Evolutionary conservation across 2,329 filamentous ascomycete genomes (phyloP).

Genomic region (Colletotrichum sp.): DNA sequence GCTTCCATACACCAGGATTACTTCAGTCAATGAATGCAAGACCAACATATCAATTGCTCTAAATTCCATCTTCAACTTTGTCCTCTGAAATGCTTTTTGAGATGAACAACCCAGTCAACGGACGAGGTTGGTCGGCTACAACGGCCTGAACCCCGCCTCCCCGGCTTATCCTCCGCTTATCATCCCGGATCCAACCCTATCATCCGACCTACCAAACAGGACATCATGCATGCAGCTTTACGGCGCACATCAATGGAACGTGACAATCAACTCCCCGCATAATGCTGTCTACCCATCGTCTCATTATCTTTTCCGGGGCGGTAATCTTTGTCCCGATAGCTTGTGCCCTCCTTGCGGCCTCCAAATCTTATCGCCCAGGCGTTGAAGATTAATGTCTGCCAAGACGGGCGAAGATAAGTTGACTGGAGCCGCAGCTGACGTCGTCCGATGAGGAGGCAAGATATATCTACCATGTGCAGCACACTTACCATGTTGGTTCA

Average conservation of each 20-base stretch:
- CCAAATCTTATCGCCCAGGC: not conserved
- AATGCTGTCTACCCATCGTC: not conserved
- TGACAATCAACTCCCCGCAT: conserved; percentile 1
- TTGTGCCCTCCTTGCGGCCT: not conserved
- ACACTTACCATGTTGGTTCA: not conserved
- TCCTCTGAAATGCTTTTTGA: not conserved
- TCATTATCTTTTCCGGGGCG: conserved; percentile 4
- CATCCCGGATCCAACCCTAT: not conserved
- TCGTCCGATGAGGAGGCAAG: not conserved
- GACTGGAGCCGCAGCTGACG: not conserved
- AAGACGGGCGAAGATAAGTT: not conserved
- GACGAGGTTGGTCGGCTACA: not conserved
- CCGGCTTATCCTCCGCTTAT: not conserved
- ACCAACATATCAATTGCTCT: not conserved
- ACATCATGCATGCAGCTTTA: not conserved
- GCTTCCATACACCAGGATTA: not conserved
- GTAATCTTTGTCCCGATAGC: not conserved
- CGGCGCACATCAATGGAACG: not conserved
- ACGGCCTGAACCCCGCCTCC: not conserved
- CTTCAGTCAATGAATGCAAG: not conserved
- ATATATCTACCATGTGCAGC: not conserved
- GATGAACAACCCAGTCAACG: not conserved
- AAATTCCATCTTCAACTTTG: not conserved
- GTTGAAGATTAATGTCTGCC: not conserved
- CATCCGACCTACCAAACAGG: not conserved